Percentiles rank a stretch among this genome's conserved stretches.
Evolutionary conservation across 75 land plant genomes (phyloP).

Genomic region (Pinus taeda): DNA sequence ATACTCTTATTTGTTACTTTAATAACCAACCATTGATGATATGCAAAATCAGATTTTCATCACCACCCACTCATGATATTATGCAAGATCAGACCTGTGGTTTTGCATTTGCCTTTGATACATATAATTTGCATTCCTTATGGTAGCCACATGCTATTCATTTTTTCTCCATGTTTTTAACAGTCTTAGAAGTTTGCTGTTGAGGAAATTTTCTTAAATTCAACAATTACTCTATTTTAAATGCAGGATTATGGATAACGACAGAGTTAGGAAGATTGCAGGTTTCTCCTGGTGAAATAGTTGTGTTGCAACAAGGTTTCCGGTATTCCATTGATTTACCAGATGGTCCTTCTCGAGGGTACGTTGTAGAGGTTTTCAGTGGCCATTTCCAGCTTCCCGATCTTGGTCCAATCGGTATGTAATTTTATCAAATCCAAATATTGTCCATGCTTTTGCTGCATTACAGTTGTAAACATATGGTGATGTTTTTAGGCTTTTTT

Average conservation of each 20-base stretch:
- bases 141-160: background rate
- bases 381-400: conserved; percentile 97
- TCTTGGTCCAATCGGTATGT: conserved; percentile 90
- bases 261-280: conserved; percentile 89
- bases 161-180: background rate
- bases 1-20: no score
- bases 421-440: conserved; percentile 2
- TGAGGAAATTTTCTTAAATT: background rate
- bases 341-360: conserved; percentile 99
- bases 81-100: no score
- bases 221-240: background rate
- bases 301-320: conserved; percentile 86
- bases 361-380: conserved; percentile 90
- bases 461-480: background rate
- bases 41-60: no score
- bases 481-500: background rate
- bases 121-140: background rate
- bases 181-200: background rate
- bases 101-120: background rate
- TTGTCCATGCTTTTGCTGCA: background rate
- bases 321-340: conserved; percentile 84
- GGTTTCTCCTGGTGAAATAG: conserved; percentile 91
- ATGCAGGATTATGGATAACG: conserved; percentile 75
- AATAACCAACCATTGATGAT: no score
- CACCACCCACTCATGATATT: no score